Percentiles rank a stretch among this genome's conserved stretches.
Evolutionary conservation across 768 basidiomycete genomes (phyloP).

Genomic region (Mycena venus): DNA sequence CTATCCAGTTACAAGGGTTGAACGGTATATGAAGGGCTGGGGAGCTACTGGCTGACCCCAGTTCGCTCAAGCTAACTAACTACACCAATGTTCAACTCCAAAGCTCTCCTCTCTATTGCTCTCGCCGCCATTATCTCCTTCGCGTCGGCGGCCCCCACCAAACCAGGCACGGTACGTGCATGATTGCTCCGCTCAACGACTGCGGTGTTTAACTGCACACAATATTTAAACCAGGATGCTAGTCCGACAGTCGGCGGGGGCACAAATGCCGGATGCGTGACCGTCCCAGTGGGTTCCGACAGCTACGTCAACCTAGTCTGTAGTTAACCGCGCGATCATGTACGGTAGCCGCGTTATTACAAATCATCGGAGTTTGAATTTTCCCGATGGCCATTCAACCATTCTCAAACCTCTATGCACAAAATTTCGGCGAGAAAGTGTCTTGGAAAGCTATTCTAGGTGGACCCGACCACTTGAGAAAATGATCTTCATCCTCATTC

Average conservation of each 20-base stretch:
- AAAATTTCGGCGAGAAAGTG: too few relatives aligned
- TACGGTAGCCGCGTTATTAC: too few relatives aligned
- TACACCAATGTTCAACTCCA: slow-evolving; percentile 12
- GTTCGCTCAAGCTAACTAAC: neutral
- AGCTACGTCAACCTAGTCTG: neutral
- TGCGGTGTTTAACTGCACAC: too few relatives aligned
- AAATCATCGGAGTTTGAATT: too few relatives aligned
- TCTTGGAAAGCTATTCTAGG: too few relatives aligned
- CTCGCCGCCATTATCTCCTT: neutral
- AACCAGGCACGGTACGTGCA: neutral
- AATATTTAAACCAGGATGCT: neutral
- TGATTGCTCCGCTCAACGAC: neutral
- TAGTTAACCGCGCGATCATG: too few relatives aligned
- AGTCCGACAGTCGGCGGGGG: neutral
- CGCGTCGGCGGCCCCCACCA: neutral
- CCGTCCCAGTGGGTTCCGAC: neutral
- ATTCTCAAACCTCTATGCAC: too few relatives aligned
- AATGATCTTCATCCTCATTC: too few relatives aligned
- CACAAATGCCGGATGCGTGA: neutral
- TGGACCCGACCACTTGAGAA: too few relatives aligned
- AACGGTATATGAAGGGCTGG: neutral
- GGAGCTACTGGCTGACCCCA: neutral
- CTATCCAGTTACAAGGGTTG: too few relatives aligned
- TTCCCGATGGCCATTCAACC: too few relatives aligned
- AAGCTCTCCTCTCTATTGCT: slow-evolving; percentile 1